phyloP scores from a whole-genome alignment of 176 grass and related monocot genomes.

The Musa schizocarpa region DNA sequence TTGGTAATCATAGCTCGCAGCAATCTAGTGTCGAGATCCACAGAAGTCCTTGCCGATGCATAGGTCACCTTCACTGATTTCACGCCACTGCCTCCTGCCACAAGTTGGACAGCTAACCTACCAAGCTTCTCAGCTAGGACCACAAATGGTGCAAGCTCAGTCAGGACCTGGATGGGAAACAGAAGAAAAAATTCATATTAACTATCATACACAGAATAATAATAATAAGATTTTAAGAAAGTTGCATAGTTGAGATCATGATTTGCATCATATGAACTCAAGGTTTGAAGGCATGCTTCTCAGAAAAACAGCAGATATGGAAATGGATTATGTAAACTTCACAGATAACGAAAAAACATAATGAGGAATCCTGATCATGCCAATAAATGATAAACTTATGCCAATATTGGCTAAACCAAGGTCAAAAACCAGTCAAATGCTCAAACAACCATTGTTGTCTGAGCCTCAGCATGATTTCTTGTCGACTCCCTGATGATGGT shows the following conservation, averaged over 20 bases:
- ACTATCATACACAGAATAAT: neutral
- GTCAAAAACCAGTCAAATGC: no score
- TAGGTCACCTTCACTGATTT: slow-evolving; percentile 68
- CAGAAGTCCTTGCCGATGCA: slow-evolving; percentile 52
- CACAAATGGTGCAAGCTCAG: slow-evolving; percentile 58
- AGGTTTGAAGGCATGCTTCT: neutral
- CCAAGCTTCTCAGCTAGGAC: slow-evolving; percentile 85
- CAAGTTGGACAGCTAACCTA: slow-evolving; percentile 67
- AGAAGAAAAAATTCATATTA: neutral
- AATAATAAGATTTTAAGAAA: neutral
- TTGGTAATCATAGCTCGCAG: slow-evolving; percentile 65
- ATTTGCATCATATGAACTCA: neutral
- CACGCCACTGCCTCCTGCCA: slow-evolving; percentile 60
- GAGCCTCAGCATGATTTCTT: no score
- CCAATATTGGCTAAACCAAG: no score
- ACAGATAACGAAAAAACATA: no score
- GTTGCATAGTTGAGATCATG: neutral
- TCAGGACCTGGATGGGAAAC: slow-evolving; percentile 31
- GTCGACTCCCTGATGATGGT: no score
- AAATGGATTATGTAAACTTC: no score
- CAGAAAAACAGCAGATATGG: no score
- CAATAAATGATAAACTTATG: no score
- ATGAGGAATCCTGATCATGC: no score
- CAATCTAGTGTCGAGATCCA: slow-evolving; percentile 72
- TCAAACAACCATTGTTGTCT: no score